Evolutionary conservation across 2,329 filamentous ascomycete species (phyloP).

Genomic region (Fusarium heterosporum): DNA sequence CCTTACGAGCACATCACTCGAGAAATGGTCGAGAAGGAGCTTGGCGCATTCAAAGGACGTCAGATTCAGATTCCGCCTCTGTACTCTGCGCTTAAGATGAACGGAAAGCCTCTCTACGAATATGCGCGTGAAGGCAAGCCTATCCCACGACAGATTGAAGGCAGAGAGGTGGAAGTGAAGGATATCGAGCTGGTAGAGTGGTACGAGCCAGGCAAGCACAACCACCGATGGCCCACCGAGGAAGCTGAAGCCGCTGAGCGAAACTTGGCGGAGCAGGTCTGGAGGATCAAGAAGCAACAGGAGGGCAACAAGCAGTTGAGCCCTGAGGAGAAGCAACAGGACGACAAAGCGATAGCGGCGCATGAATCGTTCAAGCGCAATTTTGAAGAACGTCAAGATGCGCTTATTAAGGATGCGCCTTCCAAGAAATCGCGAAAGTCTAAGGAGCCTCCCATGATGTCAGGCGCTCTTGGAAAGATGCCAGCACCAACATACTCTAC

Average conservation of each 20-base stretch:
- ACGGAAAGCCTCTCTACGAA: constrained; percentile 95
- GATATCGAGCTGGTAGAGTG: constrained; percentile 87
- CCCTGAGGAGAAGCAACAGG: constrained; percentile 66
- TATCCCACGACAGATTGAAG: constrained; percentile 85
- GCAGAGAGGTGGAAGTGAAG: constrained; percentile 80
- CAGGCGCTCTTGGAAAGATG: constrained; percentile 65
- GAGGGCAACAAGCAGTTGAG: constrained; percentile 62
- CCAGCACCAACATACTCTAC: constrained; percentile 57
- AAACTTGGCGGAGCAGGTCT: constrained; percentile 78
- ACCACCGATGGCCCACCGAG: constrained; percentile 80
- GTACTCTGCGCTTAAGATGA: constrained; percentile 91
- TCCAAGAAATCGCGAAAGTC: constrained; percentile 49
- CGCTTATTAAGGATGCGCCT: constrained; percentile 65
- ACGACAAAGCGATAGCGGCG: constrained; percentile 65
- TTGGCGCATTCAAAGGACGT: constrained; percentile 81
- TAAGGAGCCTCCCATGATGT: constrained; percentile 63
- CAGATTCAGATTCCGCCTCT: constrained; percentile 92
- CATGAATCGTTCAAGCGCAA: constrained; percentile 69
- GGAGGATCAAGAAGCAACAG: constrained; percentile 70
- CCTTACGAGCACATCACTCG: constrained; percentile 85
- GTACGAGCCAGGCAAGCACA: constrained; percentile 83
- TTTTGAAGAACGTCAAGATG: constrained; percentile 68
- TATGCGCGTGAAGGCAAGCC: constrained; percentile 92
- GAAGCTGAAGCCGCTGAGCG: constrained; percentile 83
- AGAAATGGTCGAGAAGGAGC: constrained; percentile 79